These are phyloP conservation scores for Quillaja saponaria DNA, from an alignment of 306 rosid species.

Conservation along the genomic window DNA sequence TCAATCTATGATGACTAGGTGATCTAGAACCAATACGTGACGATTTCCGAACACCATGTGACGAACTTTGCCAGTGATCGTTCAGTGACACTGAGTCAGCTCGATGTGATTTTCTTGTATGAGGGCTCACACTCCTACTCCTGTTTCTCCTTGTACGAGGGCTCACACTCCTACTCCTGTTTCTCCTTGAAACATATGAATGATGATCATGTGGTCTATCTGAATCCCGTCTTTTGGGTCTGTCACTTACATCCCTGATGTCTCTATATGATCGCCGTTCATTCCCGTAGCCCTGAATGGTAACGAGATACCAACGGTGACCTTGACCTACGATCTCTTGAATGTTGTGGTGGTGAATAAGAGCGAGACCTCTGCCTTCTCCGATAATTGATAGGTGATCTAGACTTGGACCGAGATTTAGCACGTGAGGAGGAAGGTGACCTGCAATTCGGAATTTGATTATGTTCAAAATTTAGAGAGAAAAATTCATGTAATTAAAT, in stretches of 20 bases:
- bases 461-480: conserved; percentile 24
- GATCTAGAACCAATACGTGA: conserved; percentile 64
- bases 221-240: conserved; percentile 68
- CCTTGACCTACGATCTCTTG: conserved; percentile 70
- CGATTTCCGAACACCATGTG: conserved; percentile 58
- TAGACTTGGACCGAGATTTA: conserved; percentile 74
- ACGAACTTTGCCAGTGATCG: conserved; percentile 58
- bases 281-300: conserved; percentile 52
- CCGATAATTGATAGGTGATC: conserved; percentile 72
- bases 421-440: conserved; percentile 69
- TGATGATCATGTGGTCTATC: conserved; percentile 59
- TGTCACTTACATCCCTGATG: conserved; percentile 60
- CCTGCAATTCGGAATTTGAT: conserved; percentile 41
- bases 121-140: conserved; percentile 79
- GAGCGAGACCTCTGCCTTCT: conserved; percentile 82
- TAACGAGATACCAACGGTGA: conserved; percentile 74
- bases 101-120: conserved; percentile 52
- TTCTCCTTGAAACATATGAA: conserved; percentile 49
- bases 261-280: conserved; percentile 65
- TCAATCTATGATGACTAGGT: conserved; percentile 53
- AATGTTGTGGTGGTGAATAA: conserved; percentile 70
- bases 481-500: not conserved
- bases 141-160: conserved; percentile 48
- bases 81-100: conserved; percentile 69
- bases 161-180: conserved; percentile 49